These are phyloP conservation scores for Chaetomium strumarium DNA, from an alignment of 2,329 filamentous ascomycete species.

Conservation along the genomic window DNA sequence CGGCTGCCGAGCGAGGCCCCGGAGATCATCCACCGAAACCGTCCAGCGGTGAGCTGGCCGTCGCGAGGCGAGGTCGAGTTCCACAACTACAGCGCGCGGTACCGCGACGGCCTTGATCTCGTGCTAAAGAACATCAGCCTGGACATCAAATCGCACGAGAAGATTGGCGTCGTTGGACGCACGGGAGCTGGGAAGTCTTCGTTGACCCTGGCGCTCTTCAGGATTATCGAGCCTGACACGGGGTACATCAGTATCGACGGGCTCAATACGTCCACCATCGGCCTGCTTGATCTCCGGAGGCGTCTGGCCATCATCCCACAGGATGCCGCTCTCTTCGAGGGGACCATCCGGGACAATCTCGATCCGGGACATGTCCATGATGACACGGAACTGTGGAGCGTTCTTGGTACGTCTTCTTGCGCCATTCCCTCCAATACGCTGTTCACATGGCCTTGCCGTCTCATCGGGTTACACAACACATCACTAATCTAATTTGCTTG, in stretches of 20 bases:
- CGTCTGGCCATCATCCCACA: conserved; percentile 95
- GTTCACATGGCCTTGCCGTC: conserved; percentile 19
- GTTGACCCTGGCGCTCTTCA: conserved; percentile 85
- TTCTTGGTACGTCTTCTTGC: conserved; percentile 62
- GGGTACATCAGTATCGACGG: conserved; percentile 86
- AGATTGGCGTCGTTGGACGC: conserved; percentile 94
- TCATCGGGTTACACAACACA: conserved; percentile 16
- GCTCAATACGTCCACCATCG: conserved; percentile 84
- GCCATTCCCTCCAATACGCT: conserved; percentile 7
- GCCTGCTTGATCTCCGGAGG: conserved; percentile 79
- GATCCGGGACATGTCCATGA: conserved; percentile 93
- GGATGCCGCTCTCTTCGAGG: conserved; percentile 82
- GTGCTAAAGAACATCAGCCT: conserved; percentile 90
- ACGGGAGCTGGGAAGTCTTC: conserved; percentile 96
- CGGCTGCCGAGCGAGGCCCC: conserved; percentile 86
- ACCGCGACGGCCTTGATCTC: conserved; percentile 81
- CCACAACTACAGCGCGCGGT: conserved; percentile 89
- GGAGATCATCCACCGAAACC: conserved; percentile 82
- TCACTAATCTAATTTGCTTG: conserved; percentile 32
- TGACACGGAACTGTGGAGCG: conserved; percentile 95
- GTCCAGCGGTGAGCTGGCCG: conserved; percentile 88
- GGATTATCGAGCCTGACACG: conserved; percentile 81
- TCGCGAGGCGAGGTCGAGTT: conserved; percentile 83
- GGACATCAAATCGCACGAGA: conserved; percentile 92
- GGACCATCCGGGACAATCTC: conserved; percentile 77